Evolutionary conservation across 345 rosid species (phyloP), one percentile per base, ranked within the genome.

Genomic region (Rhizophora mangle): DNA sequence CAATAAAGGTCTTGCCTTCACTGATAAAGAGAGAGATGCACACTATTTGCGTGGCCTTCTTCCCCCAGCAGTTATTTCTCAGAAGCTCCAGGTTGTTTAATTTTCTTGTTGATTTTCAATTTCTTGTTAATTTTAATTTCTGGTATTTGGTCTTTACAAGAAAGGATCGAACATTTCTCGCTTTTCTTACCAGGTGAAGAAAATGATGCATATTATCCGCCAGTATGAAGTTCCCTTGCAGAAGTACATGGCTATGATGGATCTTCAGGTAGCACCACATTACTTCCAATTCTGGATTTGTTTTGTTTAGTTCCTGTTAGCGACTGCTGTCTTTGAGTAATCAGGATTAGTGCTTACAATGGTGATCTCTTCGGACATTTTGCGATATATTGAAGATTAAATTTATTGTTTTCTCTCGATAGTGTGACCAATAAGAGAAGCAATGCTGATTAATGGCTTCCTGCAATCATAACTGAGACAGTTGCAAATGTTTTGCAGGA

Each of bases 241-340:
- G 83, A 94, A 80, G 82, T 94, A 91, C 82, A 86, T 91, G 97
- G 89, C 89, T 69, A 89, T 91, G 98, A 94, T 89, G 96, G 98
- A 94, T 82, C 91, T 94, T 81, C 97, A 91, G 96, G 98, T 91
- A 80, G 37, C 43, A 6, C 2, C 39, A 31, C 36, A 11, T 31
- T 63, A 47, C 68, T 18, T 6, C 10, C 49, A 43, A 43, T 43
- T 11, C 49, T 43, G 49, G 4, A 43, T 43, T 43, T 43, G 49
- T 43, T 43, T 43, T 13, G 19, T 43, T 43, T 43, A 11, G 18
- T 13, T 43, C 49, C 49, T 13, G 18, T 43, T 15, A 43, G 18
- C 19, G 15, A 3, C 49, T 1, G 18, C 49, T 43, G 18, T 43
- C 49, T 43, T 43, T 43, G 19, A 43, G 49, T 43, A 43, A 13